phyloP scores from a whole-genome alignment of 202 grass and related monocot species.

The Zoysia matrella region DNA sequence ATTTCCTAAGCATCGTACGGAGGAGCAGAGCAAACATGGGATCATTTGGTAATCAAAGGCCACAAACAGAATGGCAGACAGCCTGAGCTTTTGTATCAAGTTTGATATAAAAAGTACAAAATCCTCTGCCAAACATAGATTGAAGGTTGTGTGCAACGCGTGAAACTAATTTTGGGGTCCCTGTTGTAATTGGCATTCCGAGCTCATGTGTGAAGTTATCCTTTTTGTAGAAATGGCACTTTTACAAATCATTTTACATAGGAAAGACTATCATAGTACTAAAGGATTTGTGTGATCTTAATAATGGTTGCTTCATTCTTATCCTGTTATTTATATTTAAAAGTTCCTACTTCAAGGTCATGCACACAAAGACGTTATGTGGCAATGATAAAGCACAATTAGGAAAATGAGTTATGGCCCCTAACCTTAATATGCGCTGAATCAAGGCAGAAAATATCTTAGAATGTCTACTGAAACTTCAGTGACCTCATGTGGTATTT shows the following conservation, averaged over 20 bases:
- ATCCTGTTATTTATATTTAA: background rate
- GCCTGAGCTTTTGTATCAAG: constrained; percentile 49
- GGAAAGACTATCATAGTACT: constrained; percentile 54
- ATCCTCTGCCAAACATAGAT: constrained; percentile 56
- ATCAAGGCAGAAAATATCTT: constrained; percentile 13
- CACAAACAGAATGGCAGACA: constrained; percentile 42
- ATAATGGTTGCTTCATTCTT: constrained; percentile 35
- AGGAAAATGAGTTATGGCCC: background rate
- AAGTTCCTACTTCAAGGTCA: constrained; percentile 19
- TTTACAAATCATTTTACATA: constrained; percentile 76
- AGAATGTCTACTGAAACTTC: background rate
- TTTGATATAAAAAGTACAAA: constrained; percentile 52
- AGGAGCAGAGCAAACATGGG: constrained; percentile 43
- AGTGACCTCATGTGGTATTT: constrained; percentile 13
- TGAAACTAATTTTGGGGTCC: constrained; percentile 63
- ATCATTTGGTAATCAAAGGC: constrained; percentile 56
- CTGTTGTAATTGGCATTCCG: constrained; percentile 58
- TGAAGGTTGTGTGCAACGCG: constrained; percentile 63
- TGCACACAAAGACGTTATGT: constrained; percentile 8
- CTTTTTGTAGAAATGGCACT: constrained; percentile 80
- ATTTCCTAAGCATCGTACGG: constrained; percentile 45
- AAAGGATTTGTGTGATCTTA: constrained; percentile 44
- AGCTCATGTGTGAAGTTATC: constrained; percentile 56
- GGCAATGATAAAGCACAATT: constrained; percentile 1
- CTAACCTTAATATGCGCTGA: background rate